Evolutionary conservation across 208 protist genomes (phyloP).

Genomic region (Trichomonas vaginalis): DNA sequence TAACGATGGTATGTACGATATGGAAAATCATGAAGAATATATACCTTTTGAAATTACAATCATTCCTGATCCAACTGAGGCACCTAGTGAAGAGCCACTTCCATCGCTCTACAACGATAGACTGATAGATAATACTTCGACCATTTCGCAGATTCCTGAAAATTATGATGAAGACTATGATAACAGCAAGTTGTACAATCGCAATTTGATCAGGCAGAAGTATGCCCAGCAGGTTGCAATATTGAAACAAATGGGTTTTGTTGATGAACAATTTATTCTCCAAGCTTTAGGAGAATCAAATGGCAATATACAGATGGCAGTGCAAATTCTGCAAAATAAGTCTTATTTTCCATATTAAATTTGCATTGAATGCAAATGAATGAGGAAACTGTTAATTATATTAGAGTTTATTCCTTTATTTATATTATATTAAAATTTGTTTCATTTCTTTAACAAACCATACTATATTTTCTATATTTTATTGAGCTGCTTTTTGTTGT

Average conservation of each 20-base stretch:
- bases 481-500: neutral
- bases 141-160: too few species aligned
- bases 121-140: too few species aligned
- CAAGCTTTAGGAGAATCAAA: neutral
- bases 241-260: neutral
- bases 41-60: neutral
- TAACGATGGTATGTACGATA: neutral
- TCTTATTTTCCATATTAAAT: too few species aligned
- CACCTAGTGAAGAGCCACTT: neutral
- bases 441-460: too few species aligned
- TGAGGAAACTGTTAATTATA: too few species aligned
- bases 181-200: neutral
- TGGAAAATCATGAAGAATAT: neutral
- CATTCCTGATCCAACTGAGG: neutral
- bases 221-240: neutral
- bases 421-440: too few species aligned
- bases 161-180: neutral
- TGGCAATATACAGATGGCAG: neutral
- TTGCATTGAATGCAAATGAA: too few species aligned
- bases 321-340: neutral
- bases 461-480: too few species aligned
- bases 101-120: neutral
- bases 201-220: neutral
- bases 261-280: neutral
- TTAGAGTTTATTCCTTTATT: too few species aligned